These are phyloP conservation scores for Kwoniella europaea DNA, from an alignment of 768 basidiomycete species.

Conservation along the genomic window DNA sequence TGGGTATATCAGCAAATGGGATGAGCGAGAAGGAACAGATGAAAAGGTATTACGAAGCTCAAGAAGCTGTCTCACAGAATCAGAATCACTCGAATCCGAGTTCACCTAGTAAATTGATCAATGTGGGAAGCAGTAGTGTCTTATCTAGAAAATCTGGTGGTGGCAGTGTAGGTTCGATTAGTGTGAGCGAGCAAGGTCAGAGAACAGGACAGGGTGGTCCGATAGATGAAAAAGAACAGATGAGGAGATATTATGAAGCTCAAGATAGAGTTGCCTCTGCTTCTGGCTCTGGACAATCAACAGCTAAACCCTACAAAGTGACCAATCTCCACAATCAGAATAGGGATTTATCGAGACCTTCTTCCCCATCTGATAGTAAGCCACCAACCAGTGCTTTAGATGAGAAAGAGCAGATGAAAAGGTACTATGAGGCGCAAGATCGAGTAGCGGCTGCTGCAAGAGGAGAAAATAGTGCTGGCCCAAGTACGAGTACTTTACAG, in stretches of 20 bases:
- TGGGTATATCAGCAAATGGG: slow-evolving; percentile 9
- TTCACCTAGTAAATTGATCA: background rate
- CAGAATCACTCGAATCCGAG: background rate
- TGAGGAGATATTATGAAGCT: slow-evolving; percentile 39
- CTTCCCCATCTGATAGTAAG: too few relatives aligned
- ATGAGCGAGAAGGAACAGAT: slow-evolving; percentile 40
- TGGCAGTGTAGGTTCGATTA: slow-evolving; percentile 15
- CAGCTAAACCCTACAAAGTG: too few relatives aligned
- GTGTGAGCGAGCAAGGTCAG: background rate
- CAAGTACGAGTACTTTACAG: background rate
- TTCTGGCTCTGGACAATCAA: background rate
- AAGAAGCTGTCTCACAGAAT: slow-evolving; percentile 19
- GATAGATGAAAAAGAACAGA: slow-evolving; percentile 36
- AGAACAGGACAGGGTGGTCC: background rate
- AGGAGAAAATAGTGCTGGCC: background rate
- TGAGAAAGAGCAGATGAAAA: slow-evolving; percentile 40
- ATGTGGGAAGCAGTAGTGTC: slow-evolving; percentile 8
- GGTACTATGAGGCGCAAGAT: slow-evolving; percentile 40
- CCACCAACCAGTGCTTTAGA: background rate
- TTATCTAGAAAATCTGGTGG: slow-evolving; percentile 4
- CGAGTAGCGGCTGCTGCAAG: slow-evolving; percentile 14
- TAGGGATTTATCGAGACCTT: too few relatives aligned
- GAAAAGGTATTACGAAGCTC: slow-evolving; percentile 35
- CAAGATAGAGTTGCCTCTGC: slow-evolving; percentile 26
- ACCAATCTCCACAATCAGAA: too few relatives aligned